Evolutionary conservation across 2,329 filamentous ascomycete genomes (phyloP).

Genomic region (Penicillium sp.): DNA sequence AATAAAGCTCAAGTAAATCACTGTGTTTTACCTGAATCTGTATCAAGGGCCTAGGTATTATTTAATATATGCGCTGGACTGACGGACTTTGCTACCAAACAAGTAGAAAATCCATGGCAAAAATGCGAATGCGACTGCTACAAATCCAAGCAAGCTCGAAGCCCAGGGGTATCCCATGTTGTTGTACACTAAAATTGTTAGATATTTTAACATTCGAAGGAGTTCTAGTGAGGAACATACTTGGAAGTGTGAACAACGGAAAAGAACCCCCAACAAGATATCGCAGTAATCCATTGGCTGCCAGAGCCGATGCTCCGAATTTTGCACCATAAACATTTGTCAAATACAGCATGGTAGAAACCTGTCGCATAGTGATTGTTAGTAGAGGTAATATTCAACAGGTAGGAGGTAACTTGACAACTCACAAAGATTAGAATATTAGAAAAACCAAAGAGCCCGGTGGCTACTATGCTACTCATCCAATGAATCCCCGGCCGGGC

Average conservation of each 20-base stretch:
- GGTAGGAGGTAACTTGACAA: no score
- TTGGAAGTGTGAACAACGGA: slow-evolving; percentile 38
- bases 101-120: slow-evolving; percentile 51
- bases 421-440: slow-evolving; percentile 33
- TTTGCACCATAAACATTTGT: slow-evolving; percentile 34
- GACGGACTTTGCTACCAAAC: slow-evolving; percentile 44
- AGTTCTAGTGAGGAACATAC: slow-evolving; percentile 11
- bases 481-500: slow-evolving; percentile 46
- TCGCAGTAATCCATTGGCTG: slow-evolving; percentile 40
- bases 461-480: slow-evolving; percentile 34
- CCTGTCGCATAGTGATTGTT: no score
- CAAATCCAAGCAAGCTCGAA: slow-evolving; percentile 37
- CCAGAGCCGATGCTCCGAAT: slow-evolving; percentile 33
- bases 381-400: no score
- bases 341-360: slow-evolving; percentile 51
- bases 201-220: not conserved
- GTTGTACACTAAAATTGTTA: slow-evolving; percentile 30
- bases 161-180: slow-evolving; percentile 39
- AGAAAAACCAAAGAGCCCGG: slow-evolving; percentile 30
- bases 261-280: slow-evolving; percentile 40
- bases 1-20: no score
- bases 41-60: no score
- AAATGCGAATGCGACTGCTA: slow-evolving; percentile 40
- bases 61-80: slow-evolving; percentile 40
- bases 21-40: no score